A percentile compares a stretch with the other conserved stretches of the same genome.
Conservation (phyloP, 495 filamentous ascomycete species). For the Aspergillus saccharolyticus region DNA sequence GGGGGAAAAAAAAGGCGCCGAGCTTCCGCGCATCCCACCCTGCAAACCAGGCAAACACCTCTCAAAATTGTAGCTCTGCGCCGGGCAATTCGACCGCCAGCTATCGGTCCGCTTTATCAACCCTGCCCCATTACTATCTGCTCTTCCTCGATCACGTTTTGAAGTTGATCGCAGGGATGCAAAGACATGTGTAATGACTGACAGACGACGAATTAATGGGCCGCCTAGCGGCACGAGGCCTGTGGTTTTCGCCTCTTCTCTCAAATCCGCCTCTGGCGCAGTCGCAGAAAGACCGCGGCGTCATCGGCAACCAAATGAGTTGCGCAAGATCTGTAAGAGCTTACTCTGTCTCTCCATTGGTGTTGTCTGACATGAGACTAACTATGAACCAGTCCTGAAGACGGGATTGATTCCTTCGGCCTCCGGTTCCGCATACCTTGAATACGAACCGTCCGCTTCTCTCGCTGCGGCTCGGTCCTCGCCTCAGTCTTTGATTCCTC, state of each 20-base stretch:
- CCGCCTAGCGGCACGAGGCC: slow-evolving; percentile 72
- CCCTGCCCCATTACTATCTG: background rate
- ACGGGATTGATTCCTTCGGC: slow-evolving; percentile 91
- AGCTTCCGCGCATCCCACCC: slow-evolving; percentile 13
- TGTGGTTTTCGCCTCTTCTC: slow-evolving; percentile 57
- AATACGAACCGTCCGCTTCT: slow-evolving; percentile 62
- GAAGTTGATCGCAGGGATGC: slow-evolving; percentile 8
- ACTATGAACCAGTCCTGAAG: slow-evolving; percentile 61
- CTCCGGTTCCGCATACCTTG: slow-evolving; percentile 89
- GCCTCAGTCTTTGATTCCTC: slow-evolving; percentile 42
- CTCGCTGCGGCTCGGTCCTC: slow-evolving; percentile 44
- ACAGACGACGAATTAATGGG: slow-evolving; percentile 87
- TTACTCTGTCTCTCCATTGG: background rate
- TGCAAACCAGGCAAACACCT: slow-evolving; percentile 44
- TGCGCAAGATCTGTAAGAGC: slow-evolving; percentile 78
- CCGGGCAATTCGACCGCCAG: slow-evolving; percentile 28
- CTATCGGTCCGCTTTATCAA: slow-evolving; percentile 4
- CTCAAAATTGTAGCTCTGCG: slow-evolving; percentile 33
- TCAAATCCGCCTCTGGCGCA: slow-evolving; percentile 33
- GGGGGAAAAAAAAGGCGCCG: slow-evolving; percentile 21
- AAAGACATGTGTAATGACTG: slow-evolving; percentile 55
- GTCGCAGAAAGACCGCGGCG: slow-evolving; percentile 42
- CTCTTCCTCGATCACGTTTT: slow-evolving; percentile 5
- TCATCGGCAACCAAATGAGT: slow-evolving; percentile 55
- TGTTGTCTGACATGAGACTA: slow-evolving; percentile 12